Percentiles rank a stretch among this genome's conserved stretches.
These are phyloP conservation scores for Exophiala bonariae DNA, from an alignment of 2,329 filamentous ascomycete genomes.

Conservation along the genomic window DNA sequence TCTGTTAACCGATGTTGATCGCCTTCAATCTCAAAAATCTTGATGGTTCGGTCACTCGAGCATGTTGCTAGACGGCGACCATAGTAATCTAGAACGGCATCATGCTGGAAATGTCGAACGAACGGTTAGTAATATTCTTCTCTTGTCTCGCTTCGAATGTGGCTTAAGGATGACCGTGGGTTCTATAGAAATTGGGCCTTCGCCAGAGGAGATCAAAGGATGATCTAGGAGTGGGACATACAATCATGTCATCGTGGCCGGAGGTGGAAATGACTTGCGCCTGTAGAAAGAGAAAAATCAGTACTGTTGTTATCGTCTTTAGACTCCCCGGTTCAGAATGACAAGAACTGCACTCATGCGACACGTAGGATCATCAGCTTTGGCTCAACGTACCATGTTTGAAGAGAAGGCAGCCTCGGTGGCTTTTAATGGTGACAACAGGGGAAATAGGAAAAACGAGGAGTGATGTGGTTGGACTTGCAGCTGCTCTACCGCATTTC, in stretches of 20 bases:
- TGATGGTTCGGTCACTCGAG: constrained; percentile 97
- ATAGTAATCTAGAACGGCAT: constrained; percentile 98
- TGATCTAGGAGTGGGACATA: constrained; percentile 54
- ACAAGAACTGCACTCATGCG: too few relatives aligned
- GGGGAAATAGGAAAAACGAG: too few relatives aligned
- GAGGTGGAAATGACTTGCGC: constrained; percentile 80
- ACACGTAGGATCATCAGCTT: too few relatives aligned
- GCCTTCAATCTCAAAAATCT: constrained; percentile 97
- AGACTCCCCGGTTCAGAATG: too few relatives aligned
- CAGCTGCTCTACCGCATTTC: too few relatives aligned
- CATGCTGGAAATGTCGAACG: constrained; percentile 63
- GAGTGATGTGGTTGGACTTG: too few relatives aligned
- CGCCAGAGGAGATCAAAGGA: neutral
- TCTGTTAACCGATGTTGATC: constrained; percentile 86
- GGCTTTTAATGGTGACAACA: too few relatives aligned
- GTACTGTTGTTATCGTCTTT: neutral
- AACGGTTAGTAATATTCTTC: neutral
- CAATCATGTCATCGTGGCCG: constrained; percentile 99
- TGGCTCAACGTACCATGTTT: neutral
- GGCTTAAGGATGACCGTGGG: neutral
- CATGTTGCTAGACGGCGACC: constrained; percentile 94
- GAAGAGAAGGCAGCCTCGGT: neutral
- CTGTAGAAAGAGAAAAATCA: constrained; percentile 39
- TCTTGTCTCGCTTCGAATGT: neutral
- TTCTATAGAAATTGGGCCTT: neutral